Percentiles rank a stretch among this genome's conserved stretches.
phyloP scores from a whole-genome alignment of 2,329 filamentous ascomycete genomes.

The Sporothrix protearum region DNA sequence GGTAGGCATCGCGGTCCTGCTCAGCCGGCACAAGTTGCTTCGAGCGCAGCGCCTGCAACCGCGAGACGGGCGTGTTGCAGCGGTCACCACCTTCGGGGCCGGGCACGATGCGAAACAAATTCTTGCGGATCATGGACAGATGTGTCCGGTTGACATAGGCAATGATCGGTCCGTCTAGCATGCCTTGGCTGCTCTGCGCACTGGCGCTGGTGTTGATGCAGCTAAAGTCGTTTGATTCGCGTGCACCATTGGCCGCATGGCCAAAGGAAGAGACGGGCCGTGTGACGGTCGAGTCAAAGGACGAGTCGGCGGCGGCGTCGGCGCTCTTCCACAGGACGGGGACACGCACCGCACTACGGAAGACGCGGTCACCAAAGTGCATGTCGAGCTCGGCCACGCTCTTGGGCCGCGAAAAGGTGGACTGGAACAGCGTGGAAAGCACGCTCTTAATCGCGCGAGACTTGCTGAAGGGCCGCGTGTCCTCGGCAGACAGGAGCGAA shows the following conservation, averaged over 20 bases:
- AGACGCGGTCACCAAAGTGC: conserved; percentile 47
- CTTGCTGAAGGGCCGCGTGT: conserved; percentile 37
- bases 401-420: conserved; percentile 34
- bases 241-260: conserved; percentile 26
- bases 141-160: conserved; percentile 50
- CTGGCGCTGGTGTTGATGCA: conserved; percentile 29
- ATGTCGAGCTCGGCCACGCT: conserved; percentile 45
- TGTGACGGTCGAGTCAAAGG: conserved; percentile 39
- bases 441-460: conserved; percentile 44
- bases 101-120: conserved; percentile 45
- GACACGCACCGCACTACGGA: conserved; percentile 45
- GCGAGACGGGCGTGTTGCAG: conserved; percentile 47
- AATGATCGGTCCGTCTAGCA: conserved; percentile 36
- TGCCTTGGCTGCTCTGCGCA: conserved; percentile 28
- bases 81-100: conserved; percentile 39
- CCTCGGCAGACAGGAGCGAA: conserved; percentile 39
- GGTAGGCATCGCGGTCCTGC: conserved; percentile 50
- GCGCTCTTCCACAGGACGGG: conserved; percentile 50
- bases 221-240: conserved; percentile 21
- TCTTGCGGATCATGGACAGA: conserved; percentile 44
- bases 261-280: conserved; percentile 35
- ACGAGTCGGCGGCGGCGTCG: conserved; percentile 29
- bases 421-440: conserved; percentile 44
- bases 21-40: conserved; percentile 48
- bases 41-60: conserved; percentile 46